Evolutionary conservation across 169 alveolate species (phyloP).

Genomic region (Plasmodium coatneyi): DNA sequence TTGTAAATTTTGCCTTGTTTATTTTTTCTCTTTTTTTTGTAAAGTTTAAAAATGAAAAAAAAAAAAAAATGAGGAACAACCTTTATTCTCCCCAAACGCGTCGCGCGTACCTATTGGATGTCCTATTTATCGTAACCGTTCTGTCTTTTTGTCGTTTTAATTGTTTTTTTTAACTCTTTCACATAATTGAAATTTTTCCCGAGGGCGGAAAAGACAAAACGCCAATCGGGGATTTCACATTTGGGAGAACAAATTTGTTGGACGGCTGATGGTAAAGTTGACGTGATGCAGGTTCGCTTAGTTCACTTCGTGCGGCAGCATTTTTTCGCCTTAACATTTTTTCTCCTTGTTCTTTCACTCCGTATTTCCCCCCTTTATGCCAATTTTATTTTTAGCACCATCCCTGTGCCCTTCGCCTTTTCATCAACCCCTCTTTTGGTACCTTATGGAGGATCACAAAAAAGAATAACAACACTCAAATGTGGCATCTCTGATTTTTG

Average conservation of each 20-base stretch:
- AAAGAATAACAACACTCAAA: neutral
- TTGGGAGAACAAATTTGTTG: neutral
- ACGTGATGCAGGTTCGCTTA: neutral
- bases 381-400: neutral
- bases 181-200: neutral
- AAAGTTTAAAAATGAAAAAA: neutral
- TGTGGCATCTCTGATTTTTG: neutral
- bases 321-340: neutral
- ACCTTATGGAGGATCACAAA: neutral
- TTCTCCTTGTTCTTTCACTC: neutral
- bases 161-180: constrained; percentile 6
- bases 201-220: neutral
- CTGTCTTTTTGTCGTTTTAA: constrained; percentile 22
- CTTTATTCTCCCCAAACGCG: neutral
- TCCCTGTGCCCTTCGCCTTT: neutral
- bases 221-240: neutral
- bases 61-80: neutral
- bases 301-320: neutral
- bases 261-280: neutral
- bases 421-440: neutral
- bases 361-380: neutral
- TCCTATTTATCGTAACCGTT: neutral
- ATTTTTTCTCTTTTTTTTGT: constrained; percentile 1
- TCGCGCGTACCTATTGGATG: neutral
- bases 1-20: neutral